phyloP scores from a whole-genome alignment of 495 filamentous ascomycete genomes.

The Hypoxylon lienhwacheense region DNA sequence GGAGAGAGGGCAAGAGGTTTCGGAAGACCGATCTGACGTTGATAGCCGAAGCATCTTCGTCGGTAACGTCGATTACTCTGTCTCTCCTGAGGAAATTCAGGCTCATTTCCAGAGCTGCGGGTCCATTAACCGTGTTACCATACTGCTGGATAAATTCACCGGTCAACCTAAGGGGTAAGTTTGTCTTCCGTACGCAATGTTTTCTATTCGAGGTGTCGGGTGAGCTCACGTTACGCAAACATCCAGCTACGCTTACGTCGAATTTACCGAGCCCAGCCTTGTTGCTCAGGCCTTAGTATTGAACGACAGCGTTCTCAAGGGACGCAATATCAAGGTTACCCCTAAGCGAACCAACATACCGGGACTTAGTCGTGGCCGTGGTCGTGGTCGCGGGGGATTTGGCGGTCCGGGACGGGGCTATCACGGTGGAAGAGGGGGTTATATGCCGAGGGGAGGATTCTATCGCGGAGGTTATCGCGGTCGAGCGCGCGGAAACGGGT shows the following conservation, averaged over 20 bases:
- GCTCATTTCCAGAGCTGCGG: constrained; percentile 98
- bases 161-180: constrained; percentile 96
- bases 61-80: constrained; percentile 97
- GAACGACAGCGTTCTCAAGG: constrained; percentile 96
- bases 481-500: constrained; percentile 64
- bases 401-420: constrained; percentile 53
- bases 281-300: constrained; percentile 92
- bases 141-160: constrained; percentile 95
- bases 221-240: neutral
- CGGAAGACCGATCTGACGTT: constrained; percentile 93
- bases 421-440: constrained; percentile 64
- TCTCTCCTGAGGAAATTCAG: constrained; percentile 97
- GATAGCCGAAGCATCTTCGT: constrained; percentile 97
- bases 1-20: constrained; percentile 75
- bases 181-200: neutral
- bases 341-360: constrained; percentile 98
- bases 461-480: constrained; percentile 79
- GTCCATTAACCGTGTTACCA: constrained; percentile 97
- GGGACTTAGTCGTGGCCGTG: constrained; percentile 79
- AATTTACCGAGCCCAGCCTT: constrained; percentile 92
- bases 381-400: constrained; percentile 67
- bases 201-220: constrained; percentile 12
- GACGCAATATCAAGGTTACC: constrained; percentile 92
- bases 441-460: constrained; percentile 65
- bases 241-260: constrained; percentile 94